A percentile compares a stretch with the other conserved stretches of the same genome.
These are phyloP conservation scores for Acanthamoeba quina DNA, from an alignment of 208 protist species.

Conservation along the genomic window DNA sequence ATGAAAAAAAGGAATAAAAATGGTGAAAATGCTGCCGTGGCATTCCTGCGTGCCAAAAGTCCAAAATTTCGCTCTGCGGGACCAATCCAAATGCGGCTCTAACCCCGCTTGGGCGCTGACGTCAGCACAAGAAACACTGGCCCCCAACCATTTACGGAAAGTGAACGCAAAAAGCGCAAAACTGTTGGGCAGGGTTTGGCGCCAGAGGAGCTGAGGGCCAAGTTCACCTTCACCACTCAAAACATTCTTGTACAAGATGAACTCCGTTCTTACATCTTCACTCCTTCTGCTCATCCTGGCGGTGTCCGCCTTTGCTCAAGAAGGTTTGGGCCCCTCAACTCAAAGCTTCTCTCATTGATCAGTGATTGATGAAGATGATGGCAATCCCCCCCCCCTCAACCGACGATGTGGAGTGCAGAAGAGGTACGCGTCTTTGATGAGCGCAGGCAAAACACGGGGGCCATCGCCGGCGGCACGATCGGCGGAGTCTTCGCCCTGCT, in stretches of 20 bases:
- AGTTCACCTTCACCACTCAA: too few species aligned
- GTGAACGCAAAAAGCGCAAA: neutral
- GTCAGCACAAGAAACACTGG: neutral
- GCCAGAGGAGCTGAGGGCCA: neutral
- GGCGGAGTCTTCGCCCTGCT: slow-evolving; percentile 32
- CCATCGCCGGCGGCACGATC: slow-evolving; percentile 20
- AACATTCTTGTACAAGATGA: too few species aligned
- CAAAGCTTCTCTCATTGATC: neutral
- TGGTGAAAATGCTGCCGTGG: neutral
- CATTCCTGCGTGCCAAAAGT: neutral
- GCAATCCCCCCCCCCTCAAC: neutral
- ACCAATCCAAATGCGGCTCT: neutral
- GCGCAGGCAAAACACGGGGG: slow-evolving; percentile 3
- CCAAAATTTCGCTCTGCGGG: neutral
- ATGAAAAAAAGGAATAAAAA: neutral
- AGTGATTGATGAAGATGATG: neutral
- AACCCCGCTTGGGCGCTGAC: neutral
- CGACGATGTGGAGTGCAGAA: neutral
- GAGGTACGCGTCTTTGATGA: neutral
- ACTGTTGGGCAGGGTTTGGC: too few species aligned
- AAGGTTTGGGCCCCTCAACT: too few species aligned
- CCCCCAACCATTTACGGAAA: neutral
- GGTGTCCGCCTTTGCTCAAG: too few species aligned
- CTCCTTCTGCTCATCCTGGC: too few species aligned
- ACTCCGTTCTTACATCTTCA: too few species aligned